phyloP scores from a whole-genome alignment of 73 alveolate genomes.

The Paramecium octaurelia region DNA sequence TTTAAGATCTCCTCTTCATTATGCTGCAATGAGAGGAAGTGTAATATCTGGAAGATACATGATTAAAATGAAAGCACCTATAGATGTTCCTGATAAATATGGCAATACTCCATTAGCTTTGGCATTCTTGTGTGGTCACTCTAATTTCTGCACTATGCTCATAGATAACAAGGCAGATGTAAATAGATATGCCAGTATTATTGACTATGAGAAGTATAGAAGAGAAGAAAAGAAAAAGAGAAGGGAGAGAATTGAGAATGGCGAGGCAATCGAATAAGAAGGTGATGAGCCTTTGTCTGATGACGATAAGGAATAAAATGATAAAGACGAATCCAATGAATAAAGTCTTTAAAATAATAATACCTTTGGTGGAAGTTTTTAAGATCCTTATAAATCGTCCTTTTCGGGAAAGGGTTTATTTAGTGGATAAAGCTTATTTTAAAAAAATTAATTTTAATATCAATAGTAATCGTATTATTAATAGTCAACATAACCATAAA shows the following conservation, averaged over 20 bases:
- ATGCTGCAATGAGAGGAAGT: slow-evolving; percentile 79
- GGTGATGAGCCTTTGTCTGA: slow-evolving; percentile 55
- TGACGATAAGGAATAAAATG: slow-evolving; percentile 32
- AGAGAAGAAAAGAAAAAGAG: slow-evolving; percentile 51
- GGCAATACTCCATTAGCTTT: slow-evolving; percentile 81
- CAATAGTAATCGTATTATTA: neutral
- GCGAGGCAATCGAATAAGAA: slow-evolving; percentile 63
- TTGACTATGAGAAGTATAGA: neutral
- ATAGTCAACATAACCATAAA: slow-evolving; percentile 22
- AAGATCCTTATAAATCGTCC: too few species aligned
- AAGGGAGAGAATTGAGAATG: slow-evolving; percentile 23
- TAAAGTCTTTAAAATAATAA: neutral
- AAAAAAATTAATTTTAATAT: neutral
- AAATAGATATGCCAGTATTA: slow-evolving; percentile 61
- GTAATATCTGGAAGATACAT: slow-evolving; percentile 69
- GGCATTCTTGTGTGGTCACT: slow-evolving; percentile 69
- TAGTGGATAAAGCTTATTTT: neutral
- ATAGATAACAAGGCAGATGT: slow-evolving; percentile 77
- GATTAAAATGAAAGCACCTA: slow-evolving; percentile 68
- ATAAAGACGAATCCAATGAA: neutral
- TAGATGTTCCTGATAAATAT: slow-evolving; percentile 74
- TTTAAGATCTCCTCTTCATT: slow-evolving; percentile 81
- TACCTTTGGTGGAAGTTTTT: too few species aligned
- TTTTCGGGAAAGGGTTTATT: neutral
- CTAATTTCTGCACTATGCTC: slow-evolving; percentile 71